A percentile compares a stretch with the other conserved stretches of the same genome.
These are phyloP conservation scores for Phytophthora europaea DNA, from an alignment of 352 stramenopile genomes.

Conservation along the genomic window DNA sequence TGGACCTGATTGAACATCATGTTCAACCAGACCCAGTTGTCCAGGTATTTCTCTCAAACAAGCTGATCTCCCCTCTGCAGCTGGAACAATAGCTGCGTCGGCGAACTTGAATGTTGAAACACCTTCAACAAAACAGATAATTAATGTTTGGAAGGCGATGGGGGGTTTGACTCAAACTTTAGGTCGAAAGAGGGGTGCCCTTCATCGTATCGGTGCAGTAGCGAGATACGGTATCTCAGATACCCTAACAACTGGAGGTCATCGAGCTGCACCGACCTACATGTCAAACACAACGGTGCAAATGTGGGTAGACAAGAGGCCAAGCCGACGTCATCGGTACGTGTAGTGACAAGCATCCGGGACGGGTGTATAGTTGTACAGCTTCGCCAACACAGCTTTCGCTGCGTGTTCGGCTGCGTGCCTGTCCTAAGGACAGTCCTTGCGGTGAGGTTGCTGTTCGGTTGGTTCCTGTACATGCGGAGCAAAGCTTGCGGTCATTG, in stretches of 20 bases:
- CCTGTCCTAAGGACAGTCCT: not conserved
- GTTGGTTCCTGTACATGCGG: not conserved
- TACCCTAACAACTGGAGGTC: not conserved
- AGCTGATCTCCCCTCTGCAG: not conserved
- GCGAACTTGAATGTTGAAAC: slow-evolving; percentile 3
- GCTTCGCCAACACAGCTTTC: not conserved
- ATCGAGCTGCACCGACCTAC: not conserved
- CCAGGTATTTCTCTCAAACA: slow-evolving; percentile 11
- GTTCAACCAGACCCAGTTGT: slow-evolving; percentile 24
- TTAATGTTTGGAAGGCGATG: not conserved
- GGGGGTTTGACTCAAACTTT: not conserved
- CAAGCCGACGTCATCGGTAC: not conserved
- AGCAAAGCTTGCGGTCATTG: not conserved
- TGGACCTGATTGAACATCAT: slow-evolving; percentile 27
- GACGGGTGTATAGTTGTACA: not conserved
- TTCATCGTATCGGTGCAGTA: not conserved
- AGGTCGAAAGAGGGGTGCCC: not conserved
- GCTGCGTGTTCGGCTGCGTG: not conserved
- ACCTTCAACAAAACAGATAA: not conserved
- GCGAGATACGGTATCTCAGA: not conserved
- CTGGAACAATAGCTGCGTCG: not conserved
- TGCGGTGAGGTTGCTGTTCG: not conserved
- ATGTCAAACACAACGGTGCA: not conserved
- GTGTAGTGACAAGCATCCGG: not conserved
- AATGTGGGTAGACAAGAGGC: not conserved